Evolutionary conservation across 192 early-diverging fungal genomes (phyloP).

Genomic region (Irineochytrium annulatum): DNA sequence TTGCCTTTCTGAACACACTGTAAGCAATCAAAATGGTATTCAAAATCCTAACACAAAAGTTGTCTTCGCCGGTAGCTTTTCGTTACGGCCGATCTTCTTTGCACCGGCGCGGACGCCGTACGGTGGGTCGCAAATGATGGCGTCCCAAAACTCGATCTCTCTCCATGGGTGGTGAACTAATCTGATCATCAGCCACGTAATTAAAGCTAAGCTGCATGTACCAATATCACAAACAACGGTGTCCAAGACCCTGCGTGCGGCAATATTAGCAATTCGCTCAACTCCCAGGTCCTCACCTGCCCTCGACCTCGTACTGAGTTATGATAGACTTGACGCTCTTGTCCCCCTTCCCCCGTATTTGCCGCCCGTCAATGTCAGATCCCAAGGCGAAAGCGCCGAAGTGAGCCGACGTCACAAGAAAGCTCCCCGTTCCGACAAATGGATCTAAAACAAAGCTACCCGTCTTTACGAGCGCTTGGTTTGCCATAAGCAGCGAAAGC

Average conservation of each 20-base stretch:
- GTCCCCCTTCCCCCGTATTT: conserved; percentile 84
- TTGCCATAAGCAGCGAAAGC: conserved; percentile 93
- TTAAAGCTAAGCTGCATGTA: conserved; percentile 2
- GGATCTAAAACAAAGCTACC: conserved; percentile 89
- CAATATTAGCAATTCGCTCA: no score
- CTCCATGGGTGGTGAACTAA: conserved; percentile 76
- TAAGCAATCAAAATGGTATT: no score
- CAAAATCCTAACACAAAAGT: no score
- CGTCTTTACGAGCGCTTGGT: conserved; percentile 75
- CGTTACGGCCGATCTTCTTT: conserved; percentile 75
- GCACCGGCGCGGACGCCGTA: conserved; percentile 98
- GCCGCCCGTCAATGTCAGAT: conserved; percentile 95
- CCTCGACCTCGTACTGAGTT: no score
- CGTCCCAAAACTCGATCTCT: conserved; percentile 58
- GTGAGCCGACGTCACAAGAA: conserved; percentile 89
- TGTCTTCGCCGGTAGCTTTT: conserved; percentile 21
- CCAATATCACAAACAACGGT: conserved; percentile 81
- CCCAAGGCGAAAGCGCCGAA: conserved; percentile 90
- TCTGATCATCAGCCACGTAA: neutral
- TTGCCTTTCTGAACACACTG: no score
- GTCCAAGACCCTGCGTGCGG: conserved; percentile 71
- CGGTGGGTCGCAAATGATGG: conserved; percentile 91
- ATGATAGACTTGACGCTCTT: no score
- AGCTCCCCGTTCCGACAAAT: conserved; percentile 93
- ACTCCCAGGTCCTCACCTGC: no score